Base-by-base conservation (phyloP, 495 filamentous ascomycete species). In the Peziza echinospora region DNA sequence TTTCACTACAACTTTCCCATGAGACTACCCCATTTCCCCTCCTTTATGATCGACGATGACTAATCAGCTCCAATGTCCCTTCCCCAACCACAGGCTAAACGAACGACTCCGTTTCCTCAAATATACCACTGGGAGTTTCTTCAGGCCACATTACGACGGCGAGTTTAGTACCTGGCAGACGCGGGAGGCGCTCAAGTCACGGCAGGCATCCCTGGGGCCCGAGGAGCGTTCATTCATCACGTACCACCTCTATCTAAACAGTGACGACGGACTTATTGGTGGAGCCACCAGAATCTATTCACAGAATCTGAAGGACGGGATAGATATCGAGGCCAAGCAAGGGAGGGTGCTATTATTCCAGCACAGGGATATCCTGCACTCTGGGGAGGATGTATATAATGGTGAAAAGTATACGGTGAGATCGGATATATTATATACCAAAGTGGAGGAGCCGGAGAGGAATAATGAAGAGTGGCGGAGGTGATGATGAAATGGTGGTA, bases 171-270 rank as follows among this genome's bases (percentile, higher is more conserved):
- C 64, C 16, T 51, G 43, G 13, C 79, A 77, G 51, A 60, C 61
- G 24, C 74, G 68, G 2, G n/a, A n/a, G n/a, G n/a, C n/a, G n/a
- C n/a, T n/a, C n/a, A n/a, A n/a, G n/a, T n/a, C n/a, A n/a, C n/a
- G n/a, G n/a, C n/a, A n/a, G n/a, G n/a, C n/a, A n/a, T 66, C 72
- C 2, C 67, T 72, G 53, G 51, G 63, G 22, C 55, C 53, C 44
- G 71, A 77, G 6, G 37, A 48, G 57, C 59, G 49, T 19, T 75
- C 75, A 5, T 70, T 68, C 46, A 70, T 68, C 47, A 81, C 78
- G 0, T 64, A 81, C 22, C 80, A 84, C 47, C 60, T 84, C 11
- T 84, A 84, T 54, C 64, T 84, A 44, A 58, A 50, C 30, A 77
- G 75, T 52, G 69, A 67, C 25, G 44, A 55, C 16, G 54, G 66